Percentiles rank a stretch among this genome's conserved stretches.
These are phyloP conservation scores for Emmonsiellopsis sp. DNA, from an alignment of 2,329 filamentous ascomycete genomes.

Conservation along the genomic window DNA sequence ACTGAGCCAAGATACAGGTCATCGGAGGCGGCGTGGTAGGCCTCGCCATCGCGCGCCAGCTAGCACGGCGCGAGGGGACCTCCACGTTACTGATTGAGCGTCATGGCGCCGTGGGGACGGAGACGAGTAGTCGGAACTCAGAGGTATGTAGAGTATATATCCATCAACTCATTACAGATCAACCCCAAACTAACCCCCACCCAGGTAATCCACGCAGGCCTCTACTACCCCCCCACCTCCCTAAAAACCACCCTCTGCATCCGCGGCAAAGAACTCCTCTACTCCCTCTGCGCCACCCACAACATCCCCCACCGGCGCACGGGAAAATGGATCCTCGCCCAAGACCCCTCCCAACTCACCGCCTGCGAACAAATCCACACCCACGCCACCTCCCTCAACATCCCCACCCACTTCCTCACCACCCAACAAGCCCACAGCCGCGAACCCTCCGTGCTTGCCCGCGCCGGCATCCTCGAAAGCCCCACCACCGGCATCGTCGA, in stretches of 20 bases:
- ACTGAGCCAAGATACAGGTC: constrained; percentile 30
- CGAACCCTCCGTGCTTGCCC: constrained; percentile 69
- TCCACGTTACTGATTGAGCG: constrained; percentile 74
- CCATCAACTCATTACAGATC: background rate
- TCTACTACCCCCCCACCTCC: constrained; percentile 71
- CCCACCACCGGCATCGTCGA: constrained; percentile 86
- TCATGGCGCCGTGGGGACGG: constrained; percentile 65
- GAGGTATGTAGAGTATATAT: constrained; percentile 45
- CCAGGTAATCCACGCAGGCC: constrained; percentile 83
- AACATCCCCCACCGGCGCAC: constrained; percentile 63
- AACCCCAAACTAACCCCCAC: background rate
- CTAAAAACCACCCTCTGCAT: constrained; percentile 83
- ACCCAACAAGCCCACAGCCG: constrained; percentile 50
- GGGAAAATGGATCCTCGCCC: constrained; percentile 93
- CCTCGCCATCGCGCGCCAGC: constrained; percentile 64
- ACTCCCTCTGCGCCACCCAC: constrained; percentile 62
- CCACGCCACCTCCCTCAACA: constrained; percentile 46
- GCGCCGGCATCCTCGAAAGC: constrained; percentile 68
- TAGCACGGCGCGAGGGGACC: constrained; percentile 52
- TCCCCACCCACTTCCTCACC: constrained; percentile 65
- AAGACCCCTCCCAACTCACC: constrained; percentile 61
- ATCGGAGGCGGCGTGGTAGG: constrained; percentile 69
- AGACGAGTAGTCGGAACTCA: constrained; percentile 83
- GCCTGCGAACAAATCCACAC: constrained; percentile 45
- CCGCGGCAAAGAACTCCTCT: constrained; percentile 65